These are phyloP conservation scores for Polychaeton citri DNA, from an alignment of 2,329 filamentous ascomycete species.

Conservation along the genomic window DNA sequence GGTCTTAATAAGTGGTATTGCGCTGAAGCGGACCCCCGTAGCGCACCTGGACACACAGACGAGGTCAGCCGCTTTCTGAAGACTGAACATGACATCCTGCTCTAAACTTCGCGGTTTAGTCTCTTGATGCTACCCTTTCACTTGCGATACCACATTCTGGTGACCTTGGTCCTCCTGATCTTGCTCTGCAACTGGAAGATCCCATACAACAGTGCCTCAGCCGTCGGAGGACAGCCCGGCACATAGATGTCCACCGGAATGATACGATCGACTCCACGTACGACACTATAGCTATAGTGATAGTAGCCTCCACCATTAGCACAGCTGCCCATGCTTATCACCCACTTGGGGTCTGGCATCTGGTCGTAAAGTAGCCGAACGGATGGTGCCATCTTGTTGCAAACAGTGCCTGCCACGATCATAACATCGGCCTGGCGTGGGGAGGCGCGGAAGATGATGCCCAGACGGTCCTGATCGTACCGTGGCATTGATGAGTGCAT, in stretches of 20 bases:
- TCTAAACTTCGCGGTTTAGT: neutral
- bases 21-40: no score
- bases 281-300: constrained; percentile 68
- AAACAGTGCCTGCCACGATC: constrained; percentile 87
- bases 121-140: no score
- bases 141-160: constrained; percentile 43
- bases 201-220: constrained; percentile 41
- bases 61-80: no score
- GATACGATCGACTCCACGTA: constrained; percentile 61
- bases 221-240: constrained; percentile 51
- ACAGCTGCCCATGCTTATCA: constrained; percentile 70
- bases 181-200: constrained; percentile 68
- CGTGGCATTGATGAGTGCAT: constrained; percentile 81
- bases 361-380: constrained; percentile 83
- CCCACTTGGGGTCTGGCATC: constrained; percentile 84
- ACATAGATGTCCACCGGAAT: constrained; percentile 72
- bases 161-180: constrained; percentile 47
- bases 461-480: constrained; percentile 78
- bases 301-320: constrained; percentile 76
- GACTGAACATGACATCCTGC: no score
- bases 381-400: constrained; percentile 89
- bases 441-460: constrained; percentile 82
- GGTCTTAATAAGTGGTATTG: no score
- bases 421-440: constrained; percentile 82
- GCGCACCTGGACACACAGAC: no score